Conservation (phyloP, 805 yeast genomes). For the Ogataea pilisensis region DNA sequence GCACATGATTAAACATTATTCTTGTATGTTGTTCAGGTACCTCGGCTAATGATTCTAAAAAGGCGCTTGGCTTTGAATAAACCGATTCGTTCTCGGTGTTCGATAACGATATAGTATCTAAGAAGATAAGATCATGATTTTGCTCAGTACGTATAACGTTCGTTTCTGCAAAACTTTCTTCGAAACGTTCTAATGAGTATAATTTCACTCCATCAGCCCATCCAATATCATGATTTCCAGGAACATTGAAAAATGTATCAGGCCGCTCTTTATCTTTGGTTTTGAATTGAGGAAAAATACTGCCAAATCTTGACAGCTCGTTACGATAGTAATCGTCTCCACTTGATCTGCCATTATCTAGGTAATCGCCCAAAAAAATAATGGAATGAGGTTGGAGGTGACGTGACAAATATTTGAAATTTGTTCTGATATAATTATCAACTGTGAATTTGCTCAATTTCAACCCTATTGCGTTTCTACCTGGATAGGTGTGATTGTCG, state of each 20-base stretch:
- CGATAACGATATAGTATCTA: slow-evolving; percentile 83
- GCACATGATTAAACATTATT: slow-evolving; percentile 81
- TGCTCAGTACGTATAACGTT: slow-evolving; percentile 50
- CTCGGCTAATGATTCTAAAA: slow-evolving; percentile 40
- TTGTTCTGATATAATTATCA: slow-evolving; percentile 78
- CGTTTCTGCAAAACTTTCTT: slow-evolving; percentile 69
- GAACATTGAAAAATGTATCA: slow-evolving; percentile 39
- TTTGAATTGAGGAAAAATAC: slow-evolving; percentile 41
- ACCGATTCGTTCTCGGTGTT: slow-evolving; percentile 47
- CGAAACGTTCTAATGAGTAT: slow-evolving; percentile 57
- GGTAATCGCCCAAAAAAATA: slow-evolving; percentile 83
- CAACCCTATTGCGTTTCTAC: slow-evolving; percentile 41
- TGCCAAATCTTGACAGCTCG: slow-evolving; percentile 66
- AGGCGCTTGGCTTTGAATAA: slow-evolving; percentile 43
- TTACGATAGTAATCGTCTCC: slow-evolving; percentile 55
- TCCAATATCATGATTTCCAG: slow-evolving; percentile 98
- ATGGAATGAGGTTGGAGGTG: slow-evolving; percentile 74
- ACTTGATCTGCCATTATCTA: slow-evolving; percentile 94
- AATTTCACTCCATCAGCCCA: slow-evolving; percentile 70
- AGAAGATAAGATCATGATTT: slow-evolving; percentile 68
- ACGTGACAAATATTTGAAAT: slow-evolving; percentile 50
- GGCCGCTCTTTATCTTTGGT: slow-evolving; percentile 42
- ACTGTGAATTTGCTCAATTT: slow-evolving; percentile 53
- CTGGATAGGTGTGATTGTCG: slow-evolving; percentile 87
- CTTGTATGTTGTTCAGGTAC: slow-evolving; percentile 44